Evolutionary conservation across 2,329 filamentous ascomycete species (phyloP).

Genomic region (Herpotrichia juniperi): DNA sequence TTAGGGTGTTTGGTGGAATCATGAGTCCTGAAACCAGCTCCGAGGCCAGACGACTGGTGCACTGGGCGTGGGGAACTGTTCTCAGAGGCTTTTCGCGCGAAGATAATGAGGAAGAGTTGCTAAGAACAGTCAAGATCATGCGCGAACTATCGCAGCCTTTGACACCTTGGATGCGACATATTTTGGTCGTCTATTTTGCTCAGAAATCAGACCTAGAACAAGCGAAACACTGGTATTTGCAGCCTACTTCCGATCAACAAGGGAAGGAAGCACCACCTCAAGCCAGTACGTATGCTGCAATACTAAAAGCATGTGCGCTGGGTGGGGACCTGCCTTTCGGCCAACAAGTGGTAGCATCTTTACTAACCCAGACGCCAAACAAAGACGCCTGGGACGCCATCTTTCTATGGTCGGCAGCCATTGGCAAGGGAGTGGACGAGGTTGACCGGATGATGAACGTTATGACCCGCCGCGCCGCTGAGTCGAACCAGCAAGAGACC

Average conservation of each 20-base stretch:
- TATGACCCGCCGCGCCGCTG: constrained; percentile 61
- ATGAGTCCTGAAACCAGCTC: constrained; percentile 9
- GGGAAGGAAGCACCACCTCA: constrained; percentile 9
- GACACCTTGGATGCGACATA: constrained; percentile 47
- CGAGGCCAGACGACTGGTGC: neutral
- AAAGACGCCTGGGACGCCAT: constrained; percentile 73
- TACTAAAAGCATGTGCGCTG: constrained; percentile 63
- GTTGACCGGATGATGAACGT: constrained; percentile 74
- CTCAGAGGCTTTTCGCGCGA: constrained; percentile 68
- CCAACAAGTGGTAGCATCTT: constrained; percentile 50
- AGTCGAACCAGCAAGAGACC: constrained; percentile 47
- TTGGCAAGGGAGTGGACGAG: constrained; percentile 74
- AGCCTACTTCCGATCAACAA: constrained; percentile 46
- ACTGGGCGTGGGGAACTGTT: constrained; percentile 45
- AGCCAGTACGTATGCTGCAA: constrained; percentile 54
- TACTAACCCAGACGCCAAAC: constrained; percentile 38
- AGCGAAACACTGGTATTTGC: constrained; percentile 71
- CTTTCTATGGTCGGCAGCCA: constrained; percentile 76
- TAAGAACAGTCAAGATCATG: constrained; percentile 61
- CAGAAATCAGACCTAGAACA: constrained; percentile 62
- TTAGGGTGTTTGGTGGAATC: constrained; percentile 9
- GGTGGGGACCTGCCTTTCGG: constrained; percentile 37
- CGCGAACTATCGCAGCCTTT: constrained; percentile 48
- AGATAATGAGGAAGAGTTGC: constrained; percentile 62
- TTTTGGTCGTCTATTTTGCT: constrained; percentile 69